phyloP scores from a whole-genome alignment of 139 green algal genomes.

The Chlorokybus atmophyticus region DNA sequence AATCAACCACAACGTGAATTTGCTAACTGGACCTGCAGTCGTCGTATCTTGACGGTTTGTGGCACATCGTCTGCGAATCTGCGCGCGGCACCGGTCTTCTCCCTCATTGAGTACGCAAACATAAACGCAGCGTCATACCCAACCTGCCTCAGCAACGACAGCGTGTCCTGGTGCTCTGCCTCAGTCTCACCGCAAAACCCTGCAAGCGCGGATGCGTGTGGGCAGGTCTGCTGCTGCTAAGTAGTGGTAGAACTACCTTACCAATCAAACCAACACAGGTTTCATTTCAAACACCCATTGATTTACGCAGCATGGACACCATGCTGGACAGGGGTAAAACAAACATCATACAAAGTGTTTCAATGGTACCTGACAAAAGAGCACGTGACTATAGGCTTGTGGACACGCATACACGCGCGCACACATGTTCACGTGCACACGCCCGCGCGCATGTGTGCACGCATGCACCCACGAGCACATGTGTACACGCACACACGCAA shows the following conservation, averaged over 20 bases:
- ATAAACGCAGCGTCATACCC: conserved; percentile 71
- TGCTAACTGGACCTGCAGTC: conserved; percentile 27
- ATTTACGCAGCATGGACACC: no score
- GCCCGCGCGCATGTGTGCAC: no score
- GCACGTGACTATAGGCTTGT: no score
- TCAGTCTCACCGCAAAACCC: conserved; percentile 83
- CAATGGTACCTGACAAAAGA: no score
- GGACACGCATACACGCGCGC: no score
- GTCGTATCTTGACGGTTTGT: conserved; percentile 41
- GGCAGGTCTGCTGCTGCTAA: no score
- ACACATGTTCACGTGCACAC: no score
- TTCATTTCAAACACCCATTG: neutral
- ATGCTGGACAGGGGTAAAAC: no score
- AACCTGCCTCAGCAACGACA: conserved; percentile 50
- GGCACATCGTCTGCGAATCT: conserved; percentile 55
- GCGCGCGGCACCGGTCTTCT: conserved; percentile 62
- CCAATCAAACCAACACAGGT: neutral
- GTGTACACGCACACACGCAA: no score
- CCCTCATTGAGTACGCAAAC: conserved; percentile 68
- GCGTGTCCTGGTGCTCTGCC: conserved; percentile 59
- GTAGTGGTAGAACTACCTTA: neutral
- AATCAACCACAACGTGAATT: conserved; percentile 22
- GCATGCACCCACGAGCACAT: no score
- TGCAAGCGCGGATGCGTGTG: no score
- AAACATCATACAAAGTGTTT: no score